Conservation (phyloP, 805 yeast species). For the Nakazawaea peltata region DNA sequence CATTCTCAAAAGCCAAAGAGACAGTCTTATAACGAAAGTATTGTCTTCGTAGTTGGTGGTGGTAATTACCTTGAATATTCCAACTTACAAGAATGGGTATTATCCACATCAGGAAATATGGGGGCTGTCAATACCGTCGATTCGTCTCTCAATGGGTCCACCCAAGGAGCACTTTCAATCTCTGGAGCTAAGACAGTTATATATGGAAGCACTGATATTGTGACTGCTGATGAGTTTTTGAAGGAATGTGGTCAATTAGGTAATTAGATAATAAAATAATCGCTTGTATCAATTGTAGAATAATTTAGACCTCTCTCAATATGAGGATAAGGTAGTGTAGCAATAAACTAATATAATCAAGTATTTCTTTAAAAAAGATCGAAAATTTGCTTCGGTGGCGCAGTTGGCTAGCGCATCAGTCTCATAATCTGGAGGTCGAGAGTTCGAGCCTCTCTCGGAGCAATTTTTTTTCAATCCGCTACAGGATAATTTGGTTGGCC, state of each 20-base stretch:
- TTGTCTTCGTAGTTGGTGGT: slow-evolving; percentile 94
- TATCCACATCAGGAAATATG: slow-evolving; percentile 22
- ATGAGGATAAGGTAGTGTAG: no score
- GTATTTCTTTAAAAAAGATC: no score
- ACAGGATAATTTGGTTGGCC: no score
- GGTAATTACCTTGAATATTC: slow-evolving; percentile 94
- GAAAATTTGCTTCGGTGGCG: slow-evolving; percentile 10
- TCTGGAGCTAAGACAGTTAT: slow-evolving; percentile 42
- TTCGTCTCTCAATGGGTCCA: slow-evolving; percentile 8
- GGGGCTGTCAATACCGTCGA: slow-evolving; percentile 12
- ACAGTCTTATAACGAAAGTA: slow-evolving; percentile 68
- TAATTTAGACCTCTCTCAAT: no score
- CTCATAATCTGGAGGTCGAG: slow-evolving; percentile 13
- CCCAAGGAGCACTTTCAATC: background rate
- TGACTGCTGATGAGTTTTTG: slow-evolving; percentile 63
- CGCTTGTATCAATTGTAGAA: no score
- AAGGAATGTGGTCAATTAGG: slow-evolving; percentile 56
- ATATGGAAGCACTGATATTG: slow-evolving; percentile 80
- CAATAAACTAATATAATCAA: no score
- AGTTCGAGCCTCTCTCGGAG: slow-evolving; percentile 13
- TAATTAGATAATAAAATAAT: background rate
- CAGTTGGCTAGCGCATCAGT: slow-evolving; percentile 13
- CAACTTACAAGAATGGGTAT: slow-evolving; percentile 84
- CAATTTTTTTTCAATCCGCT: slow-evolving; percentile 7
- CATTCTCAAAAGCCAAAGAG: slow-evolving; percentile 85